These are phyloP conservation scores for Tranzscheliella williamsii DNA, from an alignment of 1,284 basidiomycete genomes.

Conservation along the genomic window DNA sequence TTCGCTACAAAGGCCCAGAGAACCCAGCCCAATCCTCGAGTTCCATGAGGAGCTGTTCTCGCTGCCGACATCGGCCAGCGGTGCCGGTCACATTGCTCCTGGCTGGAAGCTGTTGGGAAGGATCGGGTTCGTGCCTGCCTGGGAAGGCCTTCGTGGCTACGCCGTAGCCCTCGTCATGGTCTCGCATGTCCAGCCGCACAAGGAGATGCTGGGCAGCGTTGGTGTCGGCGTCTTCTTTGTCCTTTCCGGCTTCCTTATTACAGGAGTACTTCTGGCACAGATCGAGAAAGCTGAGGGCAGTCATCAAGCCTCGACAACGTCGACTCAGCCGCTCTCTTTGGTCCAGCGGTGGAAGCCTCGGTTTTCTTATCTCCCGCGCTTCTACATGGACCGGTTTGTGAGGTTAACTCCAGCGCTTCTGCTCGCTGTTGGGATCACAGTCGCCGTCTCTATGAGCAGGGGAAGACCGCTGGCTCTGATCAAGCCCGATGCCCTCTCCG, in stretches of 20 bases:
- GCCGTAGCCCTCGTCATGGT: conserved; percentile 16
- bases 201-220: conserved; percentile 21
- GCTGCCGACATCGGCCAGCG: no score
- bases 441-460: neutral
- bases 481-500: conserved; percentile 7
- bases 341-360: no score
- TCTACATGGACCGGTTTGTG: conserved; percentile 24
- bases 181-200: conserved; percentile 14
- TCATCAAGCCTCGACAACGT: conserved; percentile 1
- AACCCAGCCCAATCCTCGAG: no score
- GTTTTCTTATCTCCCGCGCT: conserved; percentile 18
- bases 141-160: conserved; percentile 22
- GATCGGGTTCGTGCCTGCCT: conserved; percentile 21
- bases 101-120: conserved; percentile 15
- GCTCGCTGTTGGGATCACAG: conserved; percentile 10
- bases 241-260: conserved; percentile 33
- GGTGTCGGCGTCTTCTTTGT: conserved; percentile 34
- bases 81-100: no score
- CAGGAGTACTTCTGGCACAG: conserved; percentile 27
- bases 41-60: no score
- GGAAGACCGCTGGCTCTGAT: conserved; percentile 1
- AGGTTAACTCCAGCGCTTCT: conserved; percentile 18
- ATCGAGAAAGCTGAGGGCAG: conserved; percentile 13
- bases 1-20: no score
- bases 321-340: conserved; percentile 1